These are phyloP conservation scores for Passalora sequoiae DNA, from an alignment of 2,329 filamentous ascomycete species.

Conservation along the genomic window DNA sequence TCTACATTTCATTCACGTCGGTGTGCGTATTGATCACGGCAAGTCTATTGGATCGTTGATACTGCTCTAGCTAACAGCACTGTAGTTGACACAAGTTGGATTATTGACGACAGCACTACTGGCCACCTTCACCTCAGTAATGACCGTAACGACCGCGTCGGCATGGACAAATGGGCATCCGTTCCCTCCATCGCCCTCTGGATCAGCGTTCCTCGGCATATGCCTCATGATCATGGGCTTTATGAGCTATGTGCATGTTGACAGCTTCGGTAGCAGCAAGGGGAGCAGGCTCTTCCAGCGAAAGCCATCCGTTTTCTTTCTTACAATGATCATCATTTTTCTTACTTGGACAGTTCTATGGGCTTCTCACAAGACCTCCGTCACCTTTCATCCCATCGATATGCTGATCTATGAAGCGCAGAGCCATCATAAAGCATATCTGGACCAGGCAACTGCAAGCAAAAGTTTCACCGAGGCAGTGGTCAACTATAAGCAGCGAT, in stretches of 20 bases:
- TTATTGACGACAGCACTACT: constrained; percentile 38
- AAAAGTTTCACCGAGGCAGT: constrained; percentile 47
- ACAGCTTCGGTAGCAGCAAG: constrained; percentile 12
- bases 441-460: constrained; percentile 45
- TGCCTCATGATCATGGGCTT: constrained; percentile 27
- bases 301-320: constrained; percentile 32
- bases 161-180: constrained; percentile 32
- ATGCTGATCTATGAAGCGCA: constrained; percentile 49
- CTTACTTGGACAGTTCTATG: constrained; percentile 40
- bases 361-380: constrained; percentile 37
- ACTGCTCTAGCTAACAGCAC: neutral
- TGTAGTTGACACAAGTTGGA: constrained; percentile 40
- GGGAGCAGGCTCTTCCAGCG: constrained; percentile 12
- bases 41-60: constrained; percentile 10
- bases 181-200: constrained; percentile 26
- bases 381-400: constrained; percentile 52
- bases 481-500: constrained; percentile 48
- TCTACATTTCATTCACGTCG: constrained; percentile 25
- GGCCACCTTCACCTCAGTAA: constrained; percentile 35
- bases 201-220: constrained; percentile 23
- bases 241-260: constrained; percentile 28
- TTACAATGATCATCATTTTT: constrained; percentile 39
- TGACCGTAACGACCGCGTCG: constrained; percentile 30
- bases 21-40: constrained; percentile 29
- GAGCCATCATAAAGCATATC: constrained; percentile 46